A percentile compares a stretch with the other conserved stretches of the same genome.
These are phyloP conservation scores for Tillandsia fasciculata DNA, from an alignment of 176 grass and related monocot species.

Conservation along the genomic window DNA sequence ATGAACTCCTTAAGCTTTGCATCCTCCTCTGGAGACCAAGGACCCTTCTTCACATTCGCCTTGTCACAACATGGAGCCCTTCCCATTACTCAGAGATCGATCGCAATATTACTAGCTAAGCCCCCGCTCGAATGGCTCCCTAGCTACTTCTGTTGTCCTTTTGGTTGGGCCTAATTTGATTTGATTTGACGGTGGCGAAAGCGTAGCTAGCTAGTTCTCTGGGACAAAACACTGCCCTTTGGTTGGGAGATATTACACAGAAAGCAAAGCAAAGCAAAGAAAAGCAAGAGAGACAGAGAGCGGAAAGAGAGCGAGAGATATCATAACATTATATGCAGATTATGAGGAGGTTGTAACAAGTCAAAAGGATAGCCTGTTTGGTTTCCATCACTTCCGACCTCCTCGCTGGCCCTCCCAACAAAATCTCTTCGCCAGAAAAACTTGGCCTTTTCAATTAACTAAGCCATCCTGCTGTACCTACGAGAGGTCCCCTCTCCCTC, in stretches of 20 bases:
- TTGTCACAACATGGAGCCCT: constrained; percentile 95
- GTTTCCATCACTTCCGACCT: constrained; percentile 47
- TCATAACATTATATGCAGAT: background rate
- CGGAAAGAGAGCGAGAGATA: too few species aligned
- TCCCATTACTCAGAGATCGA: constrained; percentile 35
- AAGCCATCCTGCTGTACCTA: background rate
- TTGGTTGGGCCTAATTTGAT: constrained; percentile 30
- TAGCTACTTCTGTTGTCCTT: constrained; percentile 32
- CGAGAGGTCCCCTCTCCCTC: background rate
- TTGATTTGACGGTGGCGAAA: constrained; percentile 20
- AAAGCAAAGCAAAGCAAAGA: constrained; percentile 25
- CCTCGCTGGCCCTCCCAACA: constrained; percentile 29
- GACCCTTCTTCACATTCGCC: constrained; percentile 89
- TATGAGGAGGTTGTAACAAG: constrained; percentile 29
- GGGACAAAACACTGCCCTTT: constrained; percentile 27
- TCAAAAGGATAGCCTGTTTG: constrained; percentile 51
- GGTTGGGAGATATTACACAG: constrained; percentile 32
- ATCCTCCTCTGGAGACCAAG: constrained; percentile 93
- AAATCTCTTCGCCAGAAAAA: constrained; percentile 32
- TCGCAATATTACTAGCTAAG: too few species aligned
- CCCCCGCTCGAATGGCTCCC: constrained; percentile 8
- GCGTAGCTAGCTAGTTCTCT: too few species aligned
- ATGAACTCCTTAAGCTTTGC: constrained; percentile 89
- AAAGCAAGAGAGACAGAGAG: constrained; percentile 23
- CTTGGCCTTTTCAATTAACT: background rate